phyloP scores from a whole-genome alignment of 208 protist genomes.

The Trypanosoma avium region DNA sequence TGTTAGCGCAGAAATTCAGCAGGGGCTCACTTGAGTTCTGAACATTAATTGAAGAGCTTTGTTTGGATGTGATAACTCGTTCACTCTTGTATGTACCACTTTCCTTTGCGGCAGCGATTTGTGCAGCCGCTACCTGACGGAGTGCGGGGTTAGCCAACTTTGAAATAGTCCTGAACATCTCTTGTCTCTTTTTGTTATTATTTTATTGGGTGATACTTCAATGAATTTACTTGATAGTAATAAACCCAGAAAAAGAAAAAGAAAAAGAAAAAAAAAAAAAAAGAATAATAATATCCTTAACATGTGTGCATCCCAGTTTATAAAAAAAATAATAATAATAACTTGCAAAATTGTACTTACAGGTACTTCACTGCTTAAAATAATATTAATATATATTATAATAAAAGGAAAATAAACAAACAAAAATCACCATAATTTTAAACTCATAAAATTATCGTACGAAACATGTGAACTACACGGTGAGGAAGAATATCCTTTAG shows the following conservation, averaged over 20 bases:
- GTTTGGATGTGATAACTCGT: slow-evolving; percentile 69
- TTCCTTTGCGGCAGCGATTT: slow-evolving; percentile 38
- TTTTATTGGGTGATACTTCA: neutral
- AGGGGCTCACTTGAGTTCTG: slow-evolving; percentile 25
- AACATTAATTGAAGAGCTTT: slow-evolving; percentile 53
- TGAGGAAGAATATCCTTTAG: slow-evolving; percentile 64
- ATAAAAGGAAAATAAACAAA: slow-evolving; percentile 3
- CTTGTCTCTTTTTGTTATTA: neutral
- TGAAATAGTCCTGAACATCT: slow-evolving; percentile 17
- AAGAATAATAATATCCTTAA: too few relatives aligned
- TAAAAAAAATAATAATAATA: too few relatives aligned
- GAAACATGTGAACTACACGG: slow-evolving; percentile 76
- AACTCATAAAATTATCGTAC: slow-evolving; percentile 6
- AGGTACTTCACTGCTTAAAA: too few relatives aligned
- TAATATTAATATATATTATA: slow-evolving; percentile 14
- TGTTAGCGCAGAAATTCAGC: slow-evolving; percentile 92
- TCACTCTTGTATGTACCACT: slow-evolving; percentile 83
- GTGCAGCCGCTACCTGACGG: slow-evolving; percentile 25
- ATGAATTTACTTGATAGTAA: neutral
- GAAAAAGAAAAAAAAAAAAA: neutral
- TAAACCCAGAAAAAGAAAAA: slow-evolving; percentile 6
- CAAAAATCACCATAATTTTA: neutral
- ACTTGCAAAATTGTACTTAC: too few relatives aligned
- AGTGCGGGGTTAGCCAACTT: slow-evolving; percentile 18
- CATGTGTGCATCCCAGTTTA: too few relatives aligned